Base-by-base conservation (phyloP, 768 basidiomycete genomes). In the Kwoniella sp. region DNA sequence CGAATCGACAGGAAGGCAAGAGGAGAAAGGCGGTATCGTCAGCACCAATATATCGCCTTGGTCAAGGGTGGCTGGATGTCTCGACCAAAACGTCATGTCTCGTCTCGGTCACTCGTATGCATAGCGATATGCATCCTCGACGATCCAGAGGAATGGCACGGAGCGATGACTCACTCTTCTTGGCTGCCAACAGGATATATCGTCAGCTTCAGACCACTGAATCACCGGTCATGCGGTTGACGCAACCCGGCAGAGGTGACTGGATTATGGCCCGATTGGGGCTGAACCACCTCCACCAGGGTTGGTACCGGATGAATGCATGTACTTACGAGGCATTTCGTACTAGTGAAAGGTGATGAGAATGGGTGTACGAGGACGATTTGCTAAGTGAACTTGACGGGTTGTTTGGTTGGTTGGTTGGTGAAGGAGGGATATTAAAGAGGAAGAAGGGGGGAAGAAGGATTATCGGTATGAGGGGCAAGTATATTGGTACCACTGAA, bases 261-360 rank as follows among this genome's bases (percentile, higher is more conserved):
- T 15, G 34, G 23, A 22, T 17, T 20, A 38, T 38, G 37, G n/a
- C n/a, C n/a, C n/a, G n/a, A 40, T 20, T 29, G 23, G 19, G 39
- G 42, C 32, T 55, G 44, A 55, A 55, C 53, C 43, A 55, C 53
- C 53, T 55, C 53, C 53, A 55, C 53, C 46, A n/a, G 19, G 5
- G 5, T 3, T 14, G 11, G 20, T 40, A 40, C 12, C 20, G 42
- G 37, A 41, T 14, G 27, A 40, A 56, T 49, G 55, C 37, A 60
- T 59, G 48, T 39, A 69, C 67, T 69, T 53, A 69, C 67, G 67
- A 61, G 67, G 63, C 67, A 69, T 69, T 22, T 22, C 65, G 46
- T 27, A 20, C 57, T 39, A 42, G 34, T 54, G 42, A 46, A 32
- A 57, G 7, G 29, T 41, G 28, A 23, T 59, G 29, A 33, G 37